Conservation (phyloP, 2,329 filamentous ascomycete species). For the Fusarium sambucinum region DNA sequence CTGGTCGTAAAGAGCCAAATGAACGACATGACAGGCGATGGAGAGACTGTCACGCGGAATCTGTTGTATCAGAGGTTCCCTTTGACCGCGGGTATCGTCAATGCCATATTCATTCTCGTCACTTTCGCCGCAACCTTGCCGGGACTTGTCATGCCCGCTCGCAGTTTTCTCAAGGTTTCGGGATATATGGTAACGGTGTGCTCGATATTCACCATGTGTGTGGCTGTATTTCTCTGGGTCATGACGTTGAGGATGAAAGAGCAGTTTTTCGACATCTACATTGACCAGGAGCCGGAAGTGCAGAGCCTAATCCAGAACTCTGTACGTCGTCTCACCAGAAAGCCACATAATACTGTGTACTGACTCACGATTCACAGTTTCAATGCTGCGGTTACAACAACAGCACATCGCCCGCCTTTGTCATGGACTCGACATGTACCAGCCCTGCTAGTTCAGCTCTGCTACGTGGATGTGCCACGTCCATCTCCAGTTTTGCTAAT, state of each 20-base stretch:
- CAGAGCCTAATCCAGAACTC: conserved; percentile 78
- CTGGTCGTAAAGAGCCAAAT: conserved; percentile 63
- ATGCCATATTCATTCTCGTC: conserved; percentile 77
- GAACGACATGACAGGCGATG: conserved; percentile 58
- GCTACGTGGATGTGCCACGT: conserved; percentile 75
- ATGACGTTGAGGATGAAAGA: conserved; percentile 76
- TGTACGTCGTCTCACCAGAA: conserved; percentile 60
- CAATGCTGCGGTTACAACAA: conserved; percentile 85
- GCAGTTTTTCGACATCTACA: conserved; percentile 72
- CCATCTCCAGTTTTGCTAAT: conserved; percentile 77
- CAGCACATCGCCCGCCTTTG: conserved; percentile 77
- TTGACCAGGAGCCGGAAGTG: conserved; percentile 64
- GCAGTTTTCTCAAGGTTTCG: conserved; percentile 77
- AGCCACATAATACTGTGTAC: neutral
- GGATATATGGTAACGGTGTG: conserved; percentile 73
- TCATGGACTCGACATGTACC: conserved; percentile 75
- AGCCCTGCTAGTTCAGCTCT: conserved; percentile 78
- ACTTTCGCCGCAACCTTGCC: conserved; percentile 78
- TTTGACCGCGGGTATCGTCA: conserved; percentile 75
- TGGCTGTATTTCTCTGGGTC: conserved; percentile 79
- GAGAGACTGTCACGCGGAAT: conserved; percentile 63
- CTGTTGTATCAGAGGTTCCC: conserved; percentile 67
- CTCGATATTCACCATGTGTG: conserved; percentile 71
- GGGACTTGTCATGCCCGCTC: conserved; percentile 74
- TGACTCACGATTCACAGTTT: conserved; percentile 64